Conservation (phyloP, 1,284 basidiomycete species). For the Moesziomyces antarcticus region DNA sequence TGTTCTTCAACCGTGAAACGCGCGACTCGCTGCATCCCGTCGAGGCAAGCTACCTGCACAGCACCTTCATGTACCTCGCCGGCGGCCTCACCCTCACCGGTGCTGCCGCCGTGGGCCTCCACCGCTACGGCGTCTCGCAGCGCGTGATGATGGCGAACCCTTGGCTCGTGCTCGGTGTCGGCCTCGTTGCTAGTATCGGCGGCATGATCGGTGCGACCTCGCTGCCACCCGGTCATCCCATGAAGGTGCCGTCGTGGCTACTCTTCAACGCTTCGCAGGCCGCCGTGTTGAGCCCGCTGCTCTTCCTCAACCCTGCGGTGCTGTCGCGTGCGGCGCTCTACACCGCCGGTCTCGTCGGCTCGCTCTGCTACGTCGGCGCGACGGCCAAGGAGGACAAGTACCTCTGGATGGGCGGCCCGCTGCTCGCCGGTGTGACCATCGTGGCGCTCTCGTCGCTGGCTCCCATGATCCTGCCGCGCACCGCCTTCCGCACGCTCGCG, state of each 20-base stretch:
- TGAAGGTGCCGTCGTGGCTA: conserved; percentile 68
- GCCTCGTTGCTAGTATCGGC: conserved; percentile 73
- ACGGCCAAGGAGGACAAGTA: conserved; percentile 88
- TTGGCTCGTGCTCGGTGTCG: conserved; percentile 83
- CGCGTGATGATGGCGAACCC: conserved; percentile 85
- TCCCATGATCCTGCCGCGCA: conserved; percentile 83
- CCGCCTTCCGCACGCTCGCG: conserved; percentile 79
- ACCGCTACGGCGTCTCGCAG: conserved; percentile 79
- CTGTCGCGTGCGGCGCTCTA: conserved; percentile 89
- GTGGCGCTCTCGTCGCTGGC: conserved; percentile 86
- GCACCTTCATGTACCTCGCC: conserved; percentile 86
- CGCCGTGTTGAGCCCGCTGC: conserved; percentile 75
- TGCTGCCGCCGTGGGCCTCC: conserved; percentile 79
- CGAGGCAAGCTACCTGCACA: conserved; percentile 74
- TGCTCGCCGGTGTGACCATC: conserved; percentile 81
- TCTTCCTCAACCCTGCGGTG: conserved; percentile 86
- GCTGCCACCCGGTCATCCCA: conserved; percentile 59
- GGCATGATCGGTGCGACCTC: conserved; percentile 68
- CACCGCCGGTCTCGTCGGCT: conserved; percentile 83
- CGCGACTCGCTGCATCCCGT: conserved; percentile 54
- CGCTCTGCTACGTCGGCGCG: conserved; percentile 84
- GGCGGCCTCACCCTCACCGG: conserved; percentile 82
- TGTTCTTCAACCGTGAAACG: conserved; percentile 66
- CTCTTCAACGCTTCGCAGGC: conserved; percentile 88
- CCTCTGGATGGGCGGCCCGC: conserved; percentile 77